Percentiles rank a stretch among this genome's conserved stretches.
These are phyloP conservation scores for Saccharomycopsis sp. DNA, from an alignment of 805 yeast genomes.

Conservation along the genomic window DNA sequence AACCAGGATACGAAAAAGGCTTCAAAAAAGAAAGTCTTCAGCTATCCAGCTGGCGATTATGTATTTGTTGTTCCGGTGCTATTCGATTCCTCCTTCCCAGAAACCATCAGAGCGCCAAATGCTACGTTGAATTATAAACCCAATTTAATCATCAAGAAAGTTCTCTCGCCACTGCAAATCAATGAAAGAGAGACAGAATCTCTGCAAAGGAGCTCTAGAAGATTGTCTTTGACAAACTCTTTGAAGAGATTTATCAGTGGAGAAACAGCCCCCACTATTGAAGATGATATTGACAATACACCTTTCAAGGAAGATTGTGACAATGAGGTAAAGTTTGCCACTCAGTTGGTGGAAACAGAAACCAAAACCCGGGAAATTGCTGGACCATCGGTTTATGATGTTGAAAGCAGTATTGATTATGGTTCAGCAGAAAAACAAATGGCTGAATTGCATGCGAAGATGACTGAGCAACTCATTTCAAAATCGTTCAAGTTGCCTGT, in stretches of 20 bases:
- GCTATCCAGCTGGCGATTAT: slow-evolving; percentile 50
- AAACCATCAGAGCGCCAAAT: slow-evolving; percentile 43
- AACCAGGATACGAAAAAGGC: too few species aligned
- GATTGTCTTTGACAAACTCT: slow-evolving; percentile 13
- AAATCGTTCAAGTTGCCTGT: slow-evolving; percentile 20
- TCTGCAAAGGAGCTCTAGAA: slow-evolving; percentile 2
- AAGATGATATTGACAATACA: slow-evolving; percentile 1
- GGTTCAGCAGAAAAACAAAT: not conserved
- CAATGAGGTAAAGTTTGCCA: too few species aligned
- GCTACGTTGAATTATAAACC: slow-evolving; percentile 39
- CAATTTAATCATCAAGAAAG: slow-evolving; percentile 7
- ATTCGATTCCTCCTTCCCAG: slow-evolving; percentile 56
- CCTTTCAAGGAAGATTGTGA: too few species aligned
- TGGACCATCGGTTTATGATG: too few species aligned
- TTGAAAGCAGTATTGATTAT: not conserved
- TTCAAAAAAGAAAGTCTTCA: not conserved
- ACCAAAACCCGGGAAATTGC: too few species aligned
- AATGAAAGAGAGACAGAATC: not conserved
- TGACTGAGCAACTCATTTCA: slow-evolving; percentile 11
- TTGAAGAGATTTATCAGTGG: slow-evolving; percentile 11
- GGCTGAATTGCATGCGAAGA: too few species aligned
- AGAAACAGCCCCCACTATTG: slow-evolving; percentile 5
- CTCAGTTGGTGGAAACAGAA: too few species aligned
- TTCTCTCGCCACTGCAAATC: not conserved
- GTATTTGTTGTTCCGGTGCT: slow-evolving; percentile 56